Evolutionary conservation across 2,329 filamentous ascomycete genomes (phyloP), one percentile per base, ranked within the genome.

Genomic region (Graphilbum fragrans): DNA sequence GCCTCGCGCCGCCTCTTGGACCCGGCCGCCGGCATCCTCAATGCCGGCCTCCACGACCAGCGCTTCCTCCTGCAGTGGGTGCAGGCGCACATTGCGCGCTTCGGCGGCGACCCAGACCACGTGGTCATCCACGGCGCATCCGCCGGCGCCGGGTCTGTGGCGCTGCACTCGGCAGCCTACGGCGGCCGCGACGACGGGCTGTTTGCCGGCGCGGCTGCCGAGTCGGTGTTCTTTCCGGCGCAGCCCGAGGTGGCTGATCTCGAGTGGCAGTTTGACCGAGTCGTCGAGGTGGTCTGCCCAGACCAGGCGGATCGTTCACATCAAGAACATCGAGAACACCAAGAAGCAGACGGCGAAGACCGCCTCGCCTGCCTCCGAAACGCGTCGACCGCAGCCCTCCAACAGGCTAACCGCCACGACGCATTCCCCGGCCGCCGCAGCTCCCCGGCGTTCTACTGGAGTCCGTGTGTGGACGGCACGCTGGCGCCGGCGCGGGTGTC

Each of bases 11-110:
- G 69, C 35, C 63, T 82, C 10, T 64, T 65, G 21, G 53, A 60
- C 11, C 58, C 73, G 45, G 77, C 77, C 1, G 42, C 31, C 19
- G 37, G 25, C 37, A 5, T 35, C 16, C 29, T 43, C 23, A 45
- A 45, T 23, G 73, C 61, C 2, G 80, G 79, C 0, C 57, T 83
- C 2, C 62, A 80, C 3, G 79, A 84, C 50, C 77, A 82, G 57
- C 64, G 73, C 10, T 64, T 70, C 12, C 61, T 70, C 2, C 57
- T 84, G 33, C 51, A 70, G 39, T 83, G 79, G 79, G 67, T 82
- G 0, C 65, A 74, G 49, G 57, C 69, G 34, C 62, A 83, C 46
- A 79, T 83, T 36, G 39, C 23, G 12, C 29, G 34, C 20, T 51
- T 52, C 21, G 50, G 52, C 16, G 52, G 52, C 34, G 45, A 52